Conservation (phyloP, 176 grass and related monocot species). For the Aegilops sharonensis region DNA sequence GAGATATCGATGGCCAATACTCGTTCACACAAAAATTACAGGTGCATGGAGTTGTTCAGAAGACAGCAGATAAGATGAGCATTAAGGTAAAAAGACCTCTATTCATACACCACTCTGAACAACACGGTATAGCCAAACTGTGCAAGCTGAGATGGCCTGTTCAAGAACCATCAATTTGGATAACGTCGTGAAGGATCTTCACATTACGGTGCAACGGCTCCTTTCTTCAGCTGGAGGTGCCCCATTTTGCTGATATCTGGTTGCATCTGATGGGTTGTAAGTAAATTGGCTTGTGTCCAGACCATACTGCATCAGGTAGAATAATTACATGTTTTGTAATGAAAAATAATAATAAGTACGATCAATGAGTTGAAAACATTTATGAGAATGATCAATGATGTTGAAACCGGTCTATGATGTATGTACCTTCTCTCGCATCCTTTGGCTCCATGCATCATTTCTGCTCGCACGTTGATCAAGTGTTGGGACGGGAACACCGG, state of each 20-base stretch:
- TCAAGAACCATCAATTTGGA: slow-evolving; percentile 23
- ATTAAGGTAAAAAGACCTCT: slow-evolving; percentile 17
- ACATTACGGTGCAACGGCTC: slow-evolving; percentile 66
- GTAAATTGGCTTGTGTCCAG: slow-evolving; percentile 86
- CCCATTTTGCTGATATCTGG: slow-evolving; percentile 67
- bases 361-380: neutral
- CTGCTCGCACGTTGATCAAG: slow-evolving; percentile 77
- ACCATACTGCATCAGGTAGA: slow-evolving; percentile 68
- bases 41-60: slow-evolving; percentile 3
- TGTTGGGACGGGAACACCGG: slow-evolving; percentile 69
- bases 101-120: slow-evolving; percentile 31
- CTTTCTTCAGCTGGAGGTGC: slow-evolving; percentile 59
- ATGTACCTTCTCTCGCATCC: slow-evolving; percentile 96
- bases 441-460: slow-evolving; percentile 91
- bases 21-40: slow-evolving; percentile 35
- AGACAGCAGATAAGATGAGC: slow-evolving; percentile 3
- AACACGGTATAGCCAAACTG: slow-evolving; percentile 23
- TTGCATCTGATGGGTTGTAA: slow-evolving; percentile 80
- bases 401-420: neutral
- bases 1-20: slow-evolving; percentile 8
- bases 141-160: slow-evolving; percentile 22
- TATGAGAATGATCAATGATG: neutral
- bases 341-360: neutral
- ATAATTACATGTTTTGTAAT: neutral
- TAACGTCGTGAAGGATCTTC: slow-evolving; percentile 23